These are phyloP conservation scores for Candida adriatica DNA, from an alignment of 805 yeast species.

Conservation along the genomic window DNA sequence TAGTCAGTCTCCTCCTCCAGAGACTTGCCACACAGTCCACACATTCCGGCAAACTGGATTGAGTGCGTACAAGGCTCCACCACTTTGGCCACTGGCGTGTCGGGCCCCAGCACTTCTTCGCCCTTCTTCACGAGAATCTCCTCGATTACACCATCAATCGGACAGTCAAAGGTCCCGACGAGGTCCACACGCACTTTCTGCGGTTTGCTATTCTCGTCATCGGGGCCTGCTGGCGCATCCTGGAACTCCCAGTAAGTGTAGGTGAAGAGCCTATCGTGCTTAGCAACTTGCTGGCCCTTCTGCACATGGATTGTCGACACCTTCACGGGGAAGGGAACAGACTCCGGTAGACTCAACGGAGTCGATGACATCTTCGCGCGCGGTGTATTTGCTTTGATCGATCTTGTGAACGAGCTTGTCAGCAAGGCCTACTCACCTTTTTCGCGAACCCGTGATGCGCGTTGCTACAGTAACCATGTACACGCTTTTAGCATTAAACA, in stretches of 20 bases:
- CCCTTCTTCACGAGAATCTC: constrained; percentile 45
- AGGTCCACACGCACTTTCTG: constrained; percentile 48
- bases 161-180: constrained; percentile 75
- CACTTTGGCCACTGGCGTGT: constrained; percentile 48
- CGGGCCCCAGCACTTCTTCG: constrained; percentile 45
- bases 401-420: too few species aligned
- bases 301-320: constrained; percentile 27
- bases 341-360: constrained; percentile 18
- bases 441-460: too few species aligned
- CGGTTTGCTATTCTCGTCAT: constrained; percentile 7
- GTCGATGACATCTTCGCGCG: constrained; percentile 18
- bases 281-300: constrained; percentile 28
- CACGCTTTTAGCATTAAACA: too few species aligned
- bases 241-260: constrained; percentile 42
- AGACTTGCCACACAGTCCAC: constrained; percentile 86
- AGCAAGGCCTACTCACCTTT: too few species aligned
- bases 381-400: too few species aligned
- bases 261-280: constrained; percentile 30
- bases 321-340: constrained; percentile 33
- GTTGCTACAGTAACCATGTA: too few species aligned
- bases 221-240: constrained; percentile 18
- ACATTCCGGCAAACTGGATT: constrained; percentile 89
- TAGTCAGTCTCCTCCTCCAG: constrained; percentile 71
- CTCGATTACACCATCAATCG: constrained; percentile 64
- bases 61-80: constrained; percentile 86